Conservation (phyloP, 257 asterid genomes). For the Solanum pennellii region DNA sequence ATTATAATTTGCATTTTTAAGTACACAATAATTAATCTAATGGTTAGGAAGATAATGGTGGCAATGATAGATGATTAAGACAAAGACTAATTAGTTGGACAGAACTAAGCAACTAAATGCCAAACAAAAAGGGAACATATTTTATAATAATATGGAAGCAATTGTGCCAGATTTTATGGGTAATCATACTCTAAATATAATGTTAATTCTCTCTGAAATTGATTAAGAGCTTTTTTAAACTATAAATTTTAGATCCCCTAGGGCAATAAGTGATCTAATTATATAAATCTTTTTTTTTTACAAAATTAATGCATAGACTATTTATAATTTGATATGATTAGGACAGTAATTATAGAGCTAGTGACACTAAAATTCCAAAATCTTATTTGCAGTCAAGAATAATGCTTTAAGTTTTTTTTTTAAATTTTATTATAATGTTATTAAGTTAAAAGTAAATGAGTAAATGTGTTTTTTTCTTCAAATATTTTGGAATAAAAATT, state of each 20-base stretch:
- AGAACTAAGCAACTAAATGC: background rate
- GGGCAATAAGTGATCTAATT: background rate
- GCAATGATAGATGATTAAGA: background rate
- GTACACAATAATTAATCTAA: background rate
- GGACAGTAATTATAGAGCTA: background rate
- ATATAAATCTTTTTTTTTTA: background rate
- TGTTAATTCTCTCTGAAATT: background rate
- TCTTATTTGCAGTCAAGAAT: background rate
- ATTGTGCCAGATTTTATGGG: background rate
- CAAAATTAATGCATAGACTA: background rate
- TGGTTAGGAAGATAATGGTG: background rate
- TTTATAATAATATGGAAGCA: background rate
- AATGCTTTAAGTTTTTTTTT: background rate
- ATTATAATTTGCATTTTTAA: too few relatives aligned
- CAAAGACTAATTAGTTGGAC: background rate
- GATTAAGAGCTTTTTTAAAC: background rate
- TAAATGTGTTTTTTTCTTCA: background rate
- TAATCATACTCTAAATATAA: background rate
- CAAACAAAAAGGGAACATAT: background rate
- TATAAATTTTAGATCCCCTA: too few relatives aligned
- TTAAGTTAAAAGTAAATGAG: background rate
- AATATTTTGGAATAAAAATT: background rate
- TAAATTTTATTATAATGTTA: background rate
- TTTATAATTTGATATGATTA: background rate
- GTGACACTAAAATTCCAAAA: background rate